Evolutionary conservation across 176 grass and related monocot species (phyloP), one percentile per base, ranked within the genome.

Genomic region (Coix lacrymajobi): DNA sequence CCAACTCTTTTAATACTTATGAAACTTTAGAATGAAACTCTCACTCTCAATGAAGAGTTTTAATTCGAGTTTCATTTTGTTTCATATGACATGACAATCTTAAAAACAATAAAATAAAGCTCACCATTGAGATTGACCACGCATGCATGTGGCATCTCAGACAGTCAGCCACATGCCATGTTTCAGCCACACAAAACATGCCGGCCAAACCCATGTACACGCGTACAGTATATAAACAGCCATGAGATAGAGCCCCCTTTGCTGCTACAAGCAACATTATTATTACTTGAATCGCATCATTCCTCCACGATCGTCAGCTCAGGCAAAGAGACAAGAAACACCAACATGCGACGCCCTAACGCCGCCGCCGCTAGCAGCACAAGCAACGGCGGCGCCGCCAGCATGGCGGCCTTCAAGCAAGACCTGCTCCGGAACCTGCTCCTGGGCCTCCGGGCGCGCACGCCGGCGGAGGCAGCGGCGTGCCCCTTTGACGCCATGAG

Each of bases 381-480:
- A 11, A 28, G 19, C 74, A 37, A 33, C 19, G 5, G 28, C 75
- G 20, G 7, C 11, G 8, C 8, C 39, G 66, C 62, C 77, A n/a
- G n/a, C n/a, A 77, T 24, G 71, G 44, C 74, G 26, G 28, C 77
- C 5, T 93, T 91, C 85, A 88, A 86, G 83, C 77, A 71, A 65
- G 78, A 62, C 2, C 28, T 96, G 40, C 75, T 94, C 79, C 84
- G 72, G 85, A 88, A 92, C 73, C 82, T 97, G 60, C 78, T 97
- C 46, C 43, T 72, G n/a, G 45, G 78, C 65, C 86, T 93, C 73
- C 83, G 81, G 4, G 57, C 26, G 17, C 45, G n/a, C 85, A 31
- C 25, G n/a, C n/a, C n/a, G 4, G 30, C 17, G 3, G 63, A n/a
- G 13, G 46, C 17, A 2, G 46, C 17, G 3, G 46, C 64, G 0